Evolutionary conservation across 2,329 filamentous ascomycete genomes (phyloP), one percentile per base, ranked within the genome.

Genomic region (Fusarium sp.): DNA sequence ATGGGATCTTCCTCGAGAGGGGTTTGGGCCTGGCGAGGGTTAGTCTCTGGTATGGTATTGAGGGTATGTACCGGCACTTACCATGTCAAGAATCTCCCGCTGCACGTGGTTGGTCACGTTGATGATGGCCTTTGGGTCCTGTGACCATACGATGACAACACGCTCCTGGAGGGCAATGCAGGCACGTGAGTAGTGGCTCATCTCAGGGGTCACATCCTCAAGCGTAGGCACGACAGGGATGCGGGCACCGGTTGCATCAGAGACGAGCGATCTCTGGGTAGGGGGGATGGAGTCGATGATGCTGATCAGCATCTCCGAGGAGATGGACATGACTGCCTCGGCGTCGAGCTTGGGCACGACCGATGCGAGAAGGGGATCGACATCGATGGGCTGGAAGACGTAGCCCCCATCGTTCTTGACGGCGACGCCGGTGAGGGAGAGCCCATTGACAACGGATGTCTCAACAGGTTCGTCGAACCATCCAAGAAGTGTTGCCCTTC

Each of bases 401-500:
- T 74, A 79, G 2, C 27, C 57, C 11, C 68, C 75, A 3, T 79
- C 70, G 1, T 69, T 35, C 58, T 77, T 79, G 20, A 79, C 61
- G 0, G 77, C 77, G 36, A 79, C 69, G 10, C 77, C 75, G 7
- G 77, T 79, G 8, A 69, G 63, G 1, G 76, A 77, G 69, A 70
- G 77, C n/a, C 77, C 77, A 14, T 64, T 78, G 18, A 52, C 72
- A n/a, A 79, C 68, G 16, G 74, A 56, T 6, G 67, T 35, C 2
- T 68, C 59, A 6, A 68, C 64, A 27, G 75, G 74, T 4, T 79
- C 77, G 38, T 79, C 77, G 3, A 79, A 79, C 74, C 74, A 79
- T 1, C 77, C 77, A 1, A 79, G 69, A 1, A 79, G 65, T 0
- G 76, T 79, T 13, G 77, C 77, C 5, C 77, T 70, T 9, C 77